These are phyloP conservation scores for Hirsutella minnesotensis DNA, from an alignment of 2,329 filamentous ascomycete genomes.

Conservation along the genomic window DNA sequence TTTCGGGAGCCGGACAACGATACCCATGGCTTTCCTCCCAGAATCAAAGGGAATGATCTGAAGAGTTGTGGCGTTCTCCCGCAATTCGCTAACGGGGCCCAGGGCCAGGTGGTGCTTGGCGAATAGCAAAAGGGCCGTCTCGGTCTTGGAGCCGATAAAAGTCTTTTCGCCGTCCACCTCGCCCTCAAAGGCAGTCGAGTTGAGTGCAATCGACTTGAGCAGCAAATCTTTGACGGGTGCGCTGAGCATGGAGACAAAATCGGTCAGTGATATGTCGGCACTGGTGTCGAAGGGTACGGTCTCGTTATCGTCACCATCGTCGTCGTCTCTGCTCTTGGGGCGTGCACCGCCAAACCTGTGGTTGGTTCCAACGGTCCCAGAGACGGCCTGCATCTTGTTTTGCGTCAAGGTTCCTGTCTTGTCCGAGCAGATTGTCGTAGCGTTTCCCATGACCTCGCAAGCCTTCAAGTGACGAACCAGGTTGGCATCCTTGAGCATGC, in stretches of 20 bases:
- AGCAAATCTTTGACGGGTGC: slow-evolving; percentile 38
- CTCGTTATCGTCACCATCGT: slow-evolving; percentile 7
- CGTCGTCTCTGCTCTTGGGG: slow-evolving; percentile 10
- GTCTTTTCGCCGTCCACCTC: slow-evolving; percentile 53
- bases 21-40: slow-evolving; percentile 59
- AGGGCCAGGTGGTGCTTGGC: slow-evolving; percentile 56
- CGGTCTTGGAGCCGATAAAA: slow-evolving; percentile 69
- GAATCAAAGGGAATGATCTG: slow-evolving; percentile 70
- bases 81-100: slow-evolving; percentile 51
- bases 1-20: slow-evolving; percentile 39
- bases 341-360: slow-evolving; percentile 39
- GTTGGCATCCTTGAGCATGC: slow-evolving; percentile 69
- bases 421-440: slow-evolving; percentile 58
- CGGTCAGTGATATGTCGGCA: slow-evolving; percentile 28
- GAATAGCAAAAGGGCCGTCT: slow-evolving; percentile 61
- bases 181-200: slow-evolving; percentile 67
- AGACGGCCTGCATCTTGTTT: slow-evolving; percentile 58
- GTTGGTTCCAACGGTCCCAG: slow-evolving; percentile 43
- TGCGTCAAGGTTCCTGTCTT: slow-evolving; percentile 58
- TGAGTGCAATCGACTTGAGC: slow-evolving; percentile 48
- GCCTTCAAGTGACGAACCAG: slow-evolving; percentile 65
- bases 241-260: slow-evolving; percentile 35
- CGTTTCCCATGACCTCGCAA: slow-evolving; percentile 74
- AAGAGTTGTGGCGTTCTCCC: slow-evolving; percentile 44
- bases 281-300: slow-evolving; percentile 11